phyloP scores from a whole-genome alignment of 129 eudicot genomes.

The Pittosporum tobira region DNA sequence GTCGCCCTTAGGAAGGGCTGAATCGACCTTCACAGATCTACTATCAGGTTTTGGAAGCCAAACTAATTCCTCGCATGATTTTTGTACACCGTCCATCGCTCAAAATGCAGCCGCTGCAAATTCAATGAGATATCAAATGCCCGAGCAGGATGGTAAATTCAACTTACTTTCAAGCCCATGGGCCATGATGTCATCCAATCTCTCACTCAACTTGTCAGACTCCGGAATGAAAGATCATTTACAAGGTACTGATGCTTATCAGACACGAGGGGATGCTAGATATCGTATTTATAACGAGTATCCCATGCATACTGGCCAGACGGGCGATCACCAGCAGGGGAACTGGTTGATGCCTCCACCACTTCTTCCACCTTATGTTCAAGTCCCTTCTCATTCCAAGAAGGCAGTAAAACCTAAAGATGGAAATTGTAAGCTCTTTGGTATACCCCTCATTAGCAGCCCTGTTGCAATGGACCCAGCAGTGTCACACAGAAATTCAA shows the following conservation, averaged over 20 bases:
- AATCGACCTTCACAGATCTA: slow-evolving; percentile 68
- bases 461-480: slow-evolving; percentile 30
- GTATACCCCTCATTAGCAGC: slow-evolving; percentile 59
- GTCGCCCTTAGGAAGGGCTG: slow-evolving; percentile 45
- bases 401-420: slow-evolving; percentile 45
- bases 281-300: slow-evolving; percentile 55
- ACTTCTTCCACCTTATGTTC: slow-evolving; percentile 35
- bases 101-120: slow-evolving; percentile 23
- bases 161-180: slow-evolving; percentile 36
- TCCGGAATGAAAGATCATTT: slow-evolving; percentile 33
- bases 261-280: slow-evolving; percentile 41
- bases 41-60: slow-evolving; percentile 79
- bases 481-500: slow-evolving; percentile 4
- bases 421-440: slow-evolving; percentile 77
- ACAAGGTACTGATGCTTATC: slow-evolving; percentile 37
- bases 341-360: slow-evolving; percentile 78
- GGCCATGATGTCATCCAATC: slow-evolving; percentile 48
- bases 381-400: slow-evolving; percentile 36
- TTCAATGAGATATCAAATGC: slow-evolving; percentile 20
- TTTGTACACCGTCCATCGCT: slow-evolving; percentile 26
- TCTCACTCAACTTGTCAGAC: slow-evolving; percentile 67
- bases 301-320: slow-evolving; percentile 27
- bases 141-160: slow-evolving; percentile 37
- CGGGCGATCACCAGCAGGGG: slow-evolving; percentile 39
- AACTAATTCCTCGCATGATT: slow-evolving; percentile 32